Evolutionary conservation across 73 alveolate species (phyloP).

Genomic region (Vitrella brassicaformis): DNA sequence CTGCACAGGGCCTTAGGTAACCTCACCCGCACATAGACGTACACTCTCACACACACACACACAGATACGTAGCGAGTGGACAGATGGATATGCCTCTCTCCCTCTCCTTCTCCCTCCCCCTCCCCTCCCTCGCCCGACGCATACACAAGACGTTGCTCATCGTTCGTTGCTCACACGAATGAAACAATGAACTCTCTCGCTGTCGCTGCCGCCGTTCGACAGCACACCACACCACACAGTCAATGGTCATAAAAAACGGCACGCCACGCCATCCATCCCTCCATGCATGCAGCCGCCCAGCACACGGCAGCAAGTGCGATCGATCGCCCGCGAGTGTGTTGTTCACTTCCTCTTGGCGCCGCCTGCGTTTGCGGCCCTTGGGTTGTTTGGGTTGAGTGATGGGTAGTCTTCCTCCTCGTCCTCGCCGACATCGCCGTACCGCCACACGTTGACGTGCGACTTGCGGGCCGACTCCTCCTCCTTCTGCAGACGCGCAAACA

Average conservation of each 20-base stretch:
- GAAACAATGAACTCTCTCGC: background rate
- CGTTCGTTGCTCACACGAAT: too few relatives aligned
- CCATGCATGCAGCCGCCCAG: too few relatives aligned
- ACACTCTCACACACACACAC: too few relatives aligned
- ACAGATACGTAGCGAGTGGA: too few relatives aligned
- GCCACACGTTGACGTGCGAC: background rate
- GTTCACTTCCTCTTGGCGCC: background rate
- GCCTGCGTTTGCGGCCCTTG: background rate
- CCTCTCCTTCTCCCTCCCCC: background rate
- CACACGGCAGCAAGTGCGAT: too few relatives aligned
- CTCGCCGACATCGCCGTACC: background rate
- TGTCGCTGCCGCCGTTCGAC: background rate
- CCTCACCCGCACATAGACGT: too few relatives aligned
- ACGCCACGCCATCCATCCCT: too few relatives aligned
- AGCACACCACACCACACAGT: too few relatives aligned
- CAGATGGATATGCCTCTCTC: background rate
- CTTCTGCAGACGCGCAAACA: background rate
- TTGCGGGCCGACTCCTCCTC: background rate
- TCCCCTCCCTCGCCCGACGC: background rate
- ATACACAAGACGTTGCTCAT: too few relatives aligned
- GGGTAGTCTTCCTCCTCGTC: background rate
- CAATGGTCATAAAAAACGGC: too few relatives aligned
- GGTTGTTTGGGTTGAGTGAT: background rate
- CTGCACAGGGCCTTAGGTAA: too few relatives aligned
- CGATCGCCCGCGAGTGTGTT: too few relatives aligned